A percentile compares a stretch with the other conserved stretches of the same genome.
phyloP scores from a whole-genome alignment of 2,329 filamentous ascomycete species.

The Berkeleyomyces rouxiae region DNA sequence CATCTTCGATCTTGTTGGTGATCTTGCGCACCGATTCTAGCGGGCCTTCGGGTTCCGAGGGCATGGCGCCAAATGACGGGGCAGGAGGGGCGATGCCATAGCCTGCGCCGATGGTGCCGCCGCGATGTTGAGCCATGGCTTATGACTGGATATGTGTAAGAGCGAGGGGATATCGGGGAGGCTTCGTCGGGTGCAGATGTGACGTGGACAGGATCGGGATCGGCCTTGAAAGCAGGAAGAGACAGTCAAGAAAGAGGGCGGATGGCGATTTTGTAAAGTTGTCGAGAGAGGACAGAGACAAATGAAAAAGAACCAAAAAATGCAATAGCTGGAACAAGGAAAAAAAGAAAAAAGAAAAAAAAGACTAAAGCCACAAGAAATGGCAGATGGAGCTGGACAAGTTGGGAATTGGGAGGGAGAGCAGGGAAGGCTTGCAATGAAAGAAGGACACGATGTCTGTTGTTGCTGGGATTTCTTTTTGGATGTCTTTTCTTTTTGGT shows the following conservation, averaged over 20 bases:
- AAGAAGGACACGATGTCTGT: constrained; percentile 13
- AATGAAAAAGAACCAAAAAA: background rate
- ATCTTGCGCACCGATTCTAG: constrained; percentile 84
- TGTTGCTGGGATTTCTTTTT: background rate
- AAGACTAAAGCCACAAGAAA: background rate
- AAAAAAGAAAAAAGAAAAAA: background rate
- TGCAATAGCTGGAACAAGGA: background rate
- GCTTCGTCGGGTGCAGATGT: background rate
- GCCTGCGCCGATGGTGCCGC: constrained; percentile 35
- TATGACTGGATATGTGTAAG: background rate
- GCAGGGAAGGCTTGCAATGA: background rate
- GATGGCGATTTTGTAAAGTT: background rate
- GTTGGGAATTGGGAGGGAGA: background rate
- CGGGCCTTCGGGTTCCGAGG: constrained; percentile 44
- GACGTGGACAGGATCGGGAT: background rate
- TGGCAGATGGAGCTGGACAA: background rate
- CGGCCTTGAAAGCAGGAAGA: background rate
- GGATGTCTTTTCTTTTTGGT: background rate
- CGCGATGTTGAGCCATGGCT: constrained; percentile 36
- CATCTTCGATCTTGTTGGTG: constrained; percentile 96
- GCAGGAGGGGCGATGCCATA: constrained; percentile 68
- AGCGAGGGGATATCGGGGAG: background rate
- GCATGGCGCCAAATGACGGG: constrained; percentile 46
- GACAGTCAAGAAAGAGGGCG: background rate
- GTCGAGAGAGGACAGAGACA: background rate